Evolutionary conservation across 768 basidiomycete species (phyloP), one percentile per base, ranked within the genome.

Genomic region (Artomyces pyxidatus): DNA sequence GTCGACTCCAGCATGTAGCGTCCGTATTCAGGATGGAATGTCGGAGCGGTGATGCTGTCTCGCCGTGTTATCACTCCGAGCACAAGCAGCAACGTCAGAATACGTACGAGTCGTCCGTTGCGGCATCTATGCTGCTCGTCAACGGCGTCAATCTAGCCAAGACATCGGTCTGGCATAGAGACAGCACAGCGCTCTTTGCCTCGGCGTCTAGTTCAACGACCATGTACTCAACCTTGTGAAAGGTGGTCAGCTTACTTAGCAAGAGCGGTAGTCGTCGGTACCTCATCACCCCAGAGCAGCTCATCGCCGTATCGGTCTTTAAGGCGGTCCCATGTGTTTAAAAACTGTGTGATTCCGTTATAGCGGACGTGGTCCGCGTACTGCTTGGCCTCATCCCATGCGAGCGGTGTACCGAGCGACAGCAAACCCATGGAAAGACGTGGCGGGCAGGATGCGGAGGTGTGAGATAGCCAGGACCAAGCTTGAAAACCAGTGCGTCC

Each of bases 1-100:
- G 95, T 99, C 3, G 92, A 92, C 65, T 99, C 96, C 45, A 99
- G 76, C 96, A 99, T 99, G 71, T 89, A 98, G 32, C 94, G 79
- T 35, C 96, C 96, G 70, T 97, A 99, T 67, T 99, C 96, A 16
- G 95, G 95, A 62, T 98, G 96, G 61, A 94, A 98, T 11, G 84
- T 87, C 2, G 96, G 96, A 39, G 28, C 47, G 8, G 42, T 9
- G 14, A 55, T 43, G 11, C 41, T 58, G 42, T 37, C 21, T 26
- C 22, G 19, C 43, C 19, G 29, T 11, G 14, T 30, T 37, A 23
- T 41, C 47, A 54, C 23, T 22, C 19, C 17, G 39, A 17, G 45
- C 25, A 4, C 27, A 23, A 9, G 37, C 6, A 21, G 42, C 49
- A 41, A 41, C 42, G 23, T 29, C 37, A 25, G 17, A 23, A 21